Evolutionary conservation across 2,329 filamentous ascomycete genomes (phyloP), one percentile per base, ranked within the genome.

Genomic region (Colletotrichum salicis): DNA sequence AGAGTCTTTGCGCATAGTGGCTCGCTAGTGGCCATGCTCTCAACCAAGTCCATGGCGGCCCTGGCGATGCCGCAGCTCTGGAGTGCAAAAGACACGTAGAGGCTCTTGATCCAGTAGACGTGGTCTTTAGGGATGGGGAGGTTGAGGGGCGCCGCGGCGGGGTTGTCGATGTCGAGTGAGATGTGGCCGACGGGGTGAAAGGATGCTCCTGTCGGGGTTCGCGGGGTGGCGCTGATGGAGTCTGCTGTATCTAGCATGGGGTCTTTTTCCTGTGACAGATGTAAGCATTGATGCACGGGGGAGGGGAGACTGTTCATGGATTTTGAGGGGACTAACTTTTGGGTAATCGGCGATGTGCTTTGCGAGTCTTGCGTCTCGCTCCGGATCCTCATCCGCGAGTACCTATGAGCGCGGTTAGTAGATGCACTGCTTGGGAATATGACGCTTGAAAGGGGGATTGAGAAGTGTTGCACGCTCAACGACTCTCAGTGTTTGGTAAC

Each of bases 181-280:
- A 81, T 78, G 57, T 81, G 80, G 4, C 79, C 79, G 27, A 81
- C 71, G 1, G 80, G 79, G 6, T 76, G 55, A 54, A 81, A 81
- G 4, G 33, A 29, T 0, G 67, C 29, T 5, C 45, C 12, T 0
- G 70, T 54, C 1, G 75, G 72, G 1, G 72, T 65, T 1, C 73
- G 51, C 2, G 72, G 33, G 29, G 29, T 35, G 11, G 57, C 67
- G n/a, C 54, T 58, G 29, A 75, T 22, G 1, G 69, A 68, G 13
- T 35, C 64, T 31, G 73, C 71, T 0, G 74, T 69, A 62, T 78
- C 61, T 29, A 37, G 0, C 61, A 78, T 33, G 41, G 74, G 22
- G 69, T 66, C 22, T 73, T 66, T 61, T 24, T 72, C 69, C 70
- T 76, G 59, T 48, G 29, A 12, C 76, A 70, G 33, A 68, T 58